phyloP scores from a whole-genome alignment of 768 basidiomycete genomes.

The Cantharellus anzutake region DNA sequence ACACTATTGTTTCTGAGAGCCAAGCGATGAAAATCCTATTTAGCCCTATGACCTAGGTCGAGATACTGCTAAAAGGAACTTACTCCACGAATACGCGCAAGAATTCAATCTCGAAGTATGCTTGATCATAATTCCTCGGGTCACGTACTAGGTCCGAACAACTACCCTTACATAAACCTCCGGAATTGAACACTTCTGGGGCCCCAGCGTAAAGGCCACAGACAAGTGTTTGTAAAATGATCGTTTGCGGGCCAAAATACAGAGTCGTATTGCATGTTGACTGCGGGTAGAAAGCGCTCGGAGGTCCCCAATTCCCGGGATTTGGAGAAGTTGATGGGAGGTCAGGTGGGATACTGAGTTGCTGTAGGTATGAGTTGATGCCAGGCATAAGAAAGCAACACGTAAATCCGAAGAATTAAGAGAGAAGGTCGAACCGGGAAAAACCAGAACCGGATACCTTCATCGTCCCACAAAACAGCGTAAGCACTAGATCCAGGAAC shows the following conservation, averaged over 20 bases:
- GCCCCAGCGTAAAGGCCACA: slow-evolving; percentile 5
- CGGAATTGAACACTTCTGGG: not conserved
- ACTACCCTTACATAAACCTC: slow-evolving; percentile 1
- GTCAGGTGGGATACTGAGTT: not conserved
- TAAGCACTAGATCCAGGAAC: not conserved
- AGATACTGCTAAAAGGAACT: not conserved
- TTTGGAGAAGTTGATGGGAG: not conserved
- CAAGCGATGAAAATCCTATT: no score
- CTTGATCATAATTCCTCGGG: slow-evolving; percentile 7
- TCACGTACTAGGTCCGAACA: slow-evolving; percentile 3
- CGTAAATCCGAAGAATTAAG: not conserved
- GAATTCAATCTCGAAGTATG: slow-evolving; percentile 8
- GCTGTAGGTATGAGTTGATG: not conserved
- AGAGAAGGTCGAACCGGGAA: not conserved
- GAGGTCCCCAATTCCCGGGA: not conserved
- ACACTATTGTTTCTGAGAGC: no score
- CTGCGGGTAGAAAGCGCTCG: not conserved
- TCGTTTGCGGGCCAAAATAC: not conserved
- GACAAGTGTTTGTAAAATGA: not conserved
- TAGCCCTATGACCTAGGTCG: no score
- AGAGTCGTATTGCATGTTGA: not conserved
- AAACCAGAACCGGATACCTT: not conserved
- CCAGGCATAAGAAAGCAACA: not conserved
- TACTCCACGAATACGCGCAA: not conserved
- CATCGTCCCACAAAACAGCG: not conserved